Base-by-base conservation (phyloP, 257 asterid species). In the Plantago major region DNA sequence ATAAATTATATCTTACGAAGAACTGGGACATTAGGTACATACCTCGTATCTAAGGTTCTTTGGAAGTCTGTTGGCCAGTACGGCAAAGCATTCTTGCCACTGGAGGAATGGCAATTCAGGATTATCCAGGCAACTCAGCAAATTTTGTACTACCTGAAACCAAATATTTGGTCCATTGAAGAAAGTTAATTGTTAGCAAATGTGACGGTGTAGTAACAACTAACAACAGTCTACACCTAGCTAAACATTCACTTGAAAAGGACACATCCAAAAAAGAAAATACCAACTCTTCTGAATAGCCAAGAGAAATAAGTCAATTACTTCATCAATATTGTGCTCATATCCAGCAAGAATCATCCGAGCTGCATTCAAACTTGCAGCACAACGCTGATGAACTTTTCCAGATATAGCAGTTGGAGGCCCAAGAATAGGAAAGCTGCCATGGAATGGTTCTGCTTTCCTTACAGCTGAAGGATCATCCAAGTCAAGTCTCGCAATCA, bases 71-170 rank as follows among this genome's bases (percentile, higher is more conserved):
- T 81, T 93, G 50, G 99, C 99, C 68, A 93, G 80, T 65, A 93
- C 96, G 61, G 97, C 96, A 71, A 89, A 83, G 87, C 96, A 87
- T 67, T 89, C 99, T 78, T 93, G 97, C 99, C 99, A 89, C 76
- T 93, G 99, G 65, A 93, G 90, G 82, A 89, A 89, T 69, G 97
- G 99, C 71, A 93, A 95, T 85, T 87, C 96, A 4, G 99, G 99
- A 84, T 79, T 93, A 82, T 93, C 99, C 82, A 93, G 72, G 79
- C 96, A 89, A 77, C 92, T 85, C 46, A 93, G 87, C 85, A 93
- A 85, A 76, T 80, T 93, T 66, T 82, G 95, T 71, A 93, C 99
- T 33, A 89, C 97, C 99, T 93, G 83, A 68, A 70, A 67, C 30
- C 46, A 56, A 68, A 66, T 44, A 65, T 62, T 69, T 56, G 55